phyloP scores from a whole-genome alignment of 768 basidiomycete species.

The Hygrophorus pudorinus region DNA sequence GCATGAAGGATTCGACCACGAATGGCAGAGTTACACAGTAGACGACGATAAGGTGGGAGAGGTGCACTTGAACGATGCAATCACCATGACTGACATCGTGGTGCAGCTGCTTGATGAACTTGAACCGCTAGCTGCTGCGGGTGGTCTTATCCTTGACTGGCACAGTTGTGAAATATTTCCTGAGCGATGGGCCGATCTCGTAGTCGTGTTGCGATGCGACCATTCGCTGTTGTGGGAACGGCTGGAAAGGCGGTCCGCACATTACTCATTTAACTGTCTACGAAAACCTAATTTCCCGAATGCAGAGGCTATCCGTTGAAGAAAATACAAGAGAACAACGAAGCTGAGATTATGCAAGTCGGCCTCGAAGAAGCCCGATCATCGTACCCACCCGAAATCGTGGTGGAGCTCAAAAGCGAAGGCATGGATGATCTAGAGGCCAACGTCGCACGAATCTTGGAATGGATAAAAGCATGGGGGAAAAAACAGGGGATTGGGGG shows the following conservation, averaged over 20 bases:
- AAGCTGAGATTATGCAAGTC: constrained; percentile 96
- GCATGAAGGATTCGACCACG: constrained; percentile 80
- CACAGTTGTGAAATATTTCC: constrained; percentile 92
- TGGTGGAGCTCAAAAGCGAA: constrained; percentile 79
- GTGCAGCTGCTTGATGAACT: constrained; percentile 79
- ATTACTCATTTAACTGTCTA: background rate
- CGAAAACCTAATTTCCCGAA: constrained; percentile 2
- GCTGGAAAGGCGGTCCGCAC: constrained; percentile 72
- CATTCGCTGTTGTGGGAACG: constrained; percentile 85
- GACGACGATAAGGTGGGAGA: constrained; percentile 87
- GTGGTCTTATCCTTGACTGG: constrained; percentile 88
- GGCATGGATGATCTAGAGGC: constrained; percentile 70
- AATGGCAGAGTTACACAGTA: constrained; percentile 91
- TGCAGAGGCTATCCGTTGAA: constrained; percentile 74
- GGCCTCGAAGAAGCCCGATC: constrained; percentile 81
- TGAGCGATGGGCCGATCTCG: constrained; percentile 93
- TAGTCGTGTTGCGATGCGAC: constrained; percentile 85
- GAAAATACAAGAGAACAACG: constrained; percentile 97
- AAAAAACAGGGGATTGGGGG: constrained; percentile 21
- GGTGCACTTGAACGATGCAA: background rate
- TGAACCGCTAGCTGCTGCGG: constrained; percentile 56
- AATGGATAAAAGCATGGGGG: constrained; percentile 78
- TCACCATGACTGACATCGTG: constrained; percentile 7
- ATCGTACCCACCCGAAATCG: constrained; percentile 77
- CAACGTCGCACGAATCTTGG: constrained; percentile 79